These are phyloP conservation scores for Aspergillus carlsbadensis DNA, from an alignment of 495 filamentous ascomycete species.

Conservation along the genomic window DNA sequence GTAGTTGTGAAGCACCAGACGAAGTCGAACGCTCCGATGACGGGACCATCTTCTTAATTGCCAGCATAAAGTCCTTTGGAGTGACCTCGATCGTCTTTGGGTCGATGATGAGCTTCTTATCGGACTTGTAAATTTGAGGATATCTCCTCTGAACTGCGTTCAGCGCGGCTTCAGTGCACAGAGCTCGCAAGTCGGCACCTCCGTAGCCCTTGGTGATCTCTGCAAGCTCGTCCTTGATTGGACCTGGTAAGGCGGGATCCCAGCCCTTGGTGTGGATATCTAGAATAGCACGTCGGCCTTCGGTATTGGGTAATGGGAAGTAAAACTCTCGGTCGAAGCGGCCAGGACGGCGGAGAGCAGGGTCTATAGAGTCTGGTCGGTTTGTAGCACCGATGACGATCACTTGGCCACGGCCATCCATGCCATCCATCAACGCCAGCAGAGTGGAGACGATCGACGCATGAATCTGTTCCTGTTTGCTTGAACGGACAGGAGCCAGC, in stretches of 20 bases:
- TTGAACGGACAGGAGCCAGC: slow-evolving; percentile 90
- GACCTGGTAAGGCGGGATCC: slow-evolving; percentile 69
- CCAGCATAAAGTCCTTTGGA: slow-evolving; percentile 94
- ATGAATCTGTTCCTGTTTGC: slow-evolving; percentile 98
- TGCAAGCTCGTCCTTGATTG: slow-evolving; percentile 81
- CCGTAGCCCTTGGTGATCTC: slow-evolving; percentile 93
- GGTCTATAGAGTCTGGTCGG: slow-evolving; percentile 95
- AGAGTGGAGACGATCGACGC: slow-evolving; percentile 96
- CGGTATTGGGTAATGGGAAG: slow-evolving; percentile 82
- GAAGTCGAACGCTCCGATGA: slow-evolving; percentile 87
- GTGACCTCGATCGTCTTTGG: slow-evolving; percentile 77
- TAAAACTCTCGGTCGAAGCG: slow-evolving; percentile 98
- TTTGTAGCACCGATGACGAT: slow-evolving; percentile 98
- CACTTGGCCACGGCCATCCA: slow-evolving; percentile 97
- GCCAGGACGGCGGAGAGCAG: slow-evolving; percentile 93
- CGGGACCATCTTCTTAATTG: slow-evolving; percentile 91
- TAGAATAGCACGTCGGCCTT: slow-evolving; percentile 78
- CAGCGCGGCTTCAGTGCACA: slow-evolving; percentile 97
- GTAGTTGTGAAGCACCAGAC: slow-evolving; percentile 75
- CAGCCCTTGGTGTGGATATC: slow-evolving; percentile 96
- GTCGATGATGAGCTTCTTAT: slow-evolving; percentile 87
- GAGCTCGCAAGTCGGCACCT: slow-evolving; percentile 88
- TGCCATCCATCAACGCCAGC: slow-evolving; percentile 96
- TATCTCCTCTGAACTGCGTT: slow-evolving; percentile 95
- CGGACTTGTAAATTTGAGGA: slow-evolving; percentile 91